Base-by-base conservation (phyloP, 148 eudicot genomes). In the Rhododendron mucronatum region DNA sequence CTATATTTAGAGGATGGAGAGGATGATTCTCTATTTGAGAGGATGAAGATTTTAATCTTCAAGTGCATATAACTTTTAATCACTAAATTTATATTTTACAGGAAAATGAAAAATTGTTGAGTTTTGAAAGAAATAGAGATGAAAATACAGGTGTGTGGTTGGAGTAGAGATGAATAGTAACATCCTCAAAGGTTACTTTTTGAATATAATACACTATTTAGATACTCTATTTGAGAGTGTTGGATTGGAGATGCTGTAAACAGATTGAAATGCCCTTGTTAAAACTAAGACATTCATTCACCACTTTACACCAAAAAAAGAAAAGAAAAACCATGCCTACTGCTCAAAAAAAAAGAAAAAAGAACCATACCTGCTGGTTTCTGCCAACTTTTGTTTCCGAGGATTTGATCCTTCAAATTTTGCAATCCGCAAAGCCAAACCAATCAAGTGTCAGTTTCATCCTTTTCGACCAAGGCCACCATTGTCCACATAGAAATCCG, bases 321-420 rank as follows among this genome's bases (percentile, higher is more conserved):
- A 28, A 11, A 67, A 67, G 73, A 20, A 51, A 12, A 51, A 20
- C 30, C 78, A 57, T 80, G 85, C 91, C 85, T 78, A 87, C 26
- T 11, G 74, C 74, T 26, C 15, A 15, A 78, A 45, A 16, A 28
- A 7, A 7, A 3, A 20, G 47, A 20, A 78, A 47, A n/a, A 33
- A 50, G 1, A 51, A 0, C 10, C 67, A 57, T 80, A 87, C 91
- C 89, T 57, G 89, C 84, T 71, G 89, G 84, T 82, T 83, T 88
- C 86, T 47, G 73, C 78, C 39, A 78, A 78, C 48, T 44, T 63
- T 55, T n/a, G 81, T 74, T 81, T 81, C 87, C 2, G 74, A 61
- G n/a, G 55, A 61, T 83, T 80, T 39, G 69, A 47, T 79, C 77
- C 82, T 74, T 85, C 89, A 83, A 85, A 87, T 23, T 44, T 7